These are phyloP conservation scores for Cinnamomum micranthum DNA, from an alignment of 164 flowering plant species.

Conservation along the genomic window DNA sequence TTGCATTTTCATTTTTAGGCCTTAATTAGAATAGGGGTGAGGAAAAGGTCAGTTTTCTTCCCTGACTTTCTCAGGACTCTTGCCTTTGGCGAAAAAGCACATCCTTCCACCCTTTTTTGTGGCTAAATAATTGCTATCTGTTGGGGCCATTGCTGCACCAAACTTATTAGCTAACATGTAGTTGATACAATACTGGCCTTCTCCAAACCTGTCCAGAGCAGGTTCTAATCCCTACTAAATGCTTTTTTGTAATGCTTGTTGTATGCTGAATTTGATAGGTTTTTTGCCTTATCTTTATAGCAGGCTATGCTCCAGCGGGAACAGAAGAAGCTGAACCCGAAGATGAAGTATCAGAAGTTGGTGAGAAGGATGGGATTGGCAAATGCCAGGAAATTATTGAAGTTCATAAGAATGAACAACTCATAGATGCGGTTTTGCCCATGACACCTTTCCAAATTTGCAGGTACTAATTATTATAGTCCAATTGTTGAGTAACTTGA, in stretches of 20 bases:
- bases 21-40: neutral
- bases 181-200: neutral
- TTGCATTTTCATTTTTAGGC: neutral
- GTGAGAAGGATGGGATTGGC: slow-evolving; percentile 34
- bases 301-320: slow-evolving; percentile 37
- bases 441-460: slow-evolving; percentile 39
- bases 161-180: neutral
- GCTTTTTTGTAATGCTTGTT: neutral
- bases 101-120: neutral
- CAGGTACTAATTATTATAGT: slow-evolving; percentile 46
- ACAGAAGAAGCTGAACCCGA: slow-evolving; percentile 43
- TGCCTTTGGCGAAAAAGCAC: neutral
- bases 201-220: neutral
- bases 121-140: neutral
- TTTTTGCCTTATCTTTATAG: neutral
- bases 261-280: neutral
- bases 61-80: too few relatives aligned
- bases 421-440: slow-evolving; percentile 32
- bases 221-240: neutral
- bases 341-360: slow-evolving; percentile 47
- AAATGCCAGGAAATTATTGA: slow-evolving; percentile 27
- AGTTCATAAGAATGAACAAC: slow-evolving; percentile 36
- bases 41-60: too few relatives aligned
- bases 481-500: neutral
- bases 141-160: neutral